Base-by-base conservation (phyloP, 345 rosid genomes). In the Physaria fendleri region DNA sequence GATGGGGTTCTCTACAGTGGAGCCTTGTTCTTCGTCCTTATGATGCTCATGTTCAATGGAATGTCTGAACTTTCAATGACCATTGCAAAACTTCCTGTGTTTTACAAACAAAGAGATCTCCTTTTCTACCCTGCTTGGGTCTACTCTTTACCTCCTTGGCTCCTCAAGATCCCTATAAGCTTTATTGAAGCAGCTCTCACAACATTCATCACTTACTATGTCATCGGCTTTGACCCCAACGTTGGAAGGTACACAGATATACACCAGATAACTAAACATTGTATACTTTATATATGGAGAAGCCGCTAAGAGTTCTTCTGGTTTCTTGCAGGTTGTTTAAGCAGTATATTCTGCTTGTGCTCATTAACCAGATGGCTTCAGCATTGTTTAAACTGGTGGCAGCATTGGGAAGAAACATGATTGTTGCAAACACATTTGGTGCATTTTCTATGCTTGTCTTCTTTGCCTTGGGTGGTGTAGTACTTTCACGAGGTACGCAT, bases 101-200 rank as follows among this genome's bases (percentile, higher is more conserved):
- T 90, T 55, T 90, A 79, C 83, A 90, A 87, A 71, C 94, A 87
- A 74, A 74, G 94, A 59, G 91, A 83, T 48, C 76, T 80, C 10
- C 71, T 74, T 14, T 90, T 87, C 80, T 87, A 64, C 72, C 96
- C 97, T 29, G 32, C 94, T 2, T 87, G 96, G 97, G 79, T 82
- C 2, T 87, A 80, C 73, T 75, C 91, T 66, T 54, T 90, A 35
- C 96, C 97, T 5, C 24, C 85, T 28, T 90, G 97, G 95, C 78
- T 90, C 55, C 77, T 87, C 33, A 81, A 87, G 71, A 80, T 83
- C 45, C 96, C 97, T 5, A 58, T 85, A 47, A 56, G 89, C 25
- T 69, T 87, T 14, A 13, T 78, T 21, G 97, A 87, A 76, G 91
- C 81, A 17, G 80, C 74, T 32, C 59, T 77, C 23, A 80, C 87